Conservation (phyloP, 306 rosid genomes). For the Quercus berberidifolia region DNA sequence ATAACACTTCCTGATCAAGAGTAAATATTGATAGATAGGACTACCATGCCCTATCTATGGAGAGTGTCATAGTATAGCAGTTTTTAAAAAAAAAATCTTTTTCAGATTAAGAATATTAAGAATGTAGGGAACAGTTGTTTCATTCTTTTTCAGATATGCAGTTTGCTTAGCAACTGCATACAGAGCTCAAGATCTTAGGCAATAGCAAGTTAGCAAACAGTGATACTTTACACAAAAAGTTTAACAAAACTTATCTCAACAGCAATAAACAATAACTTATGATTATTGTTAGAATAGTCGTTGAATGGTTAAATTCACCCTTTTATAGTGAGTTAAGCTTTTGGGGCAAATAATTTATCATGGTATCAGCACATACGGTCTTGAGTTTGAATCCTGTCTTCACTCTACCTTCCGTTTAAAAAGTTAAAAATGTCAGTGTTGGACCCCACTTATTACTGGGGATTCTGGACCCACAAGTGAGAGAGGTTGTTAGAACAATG, state of each 20-base stretch:
- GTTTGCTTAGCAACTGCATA: not conserved
- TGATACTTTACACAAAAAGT: not conserved
- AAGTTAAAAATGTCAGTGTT: too few relatives aligned
- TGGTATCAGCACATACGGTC: too few relatives aligned
- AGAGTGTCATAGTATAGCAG: constrained; percentile 1
- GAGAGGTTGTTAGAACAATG: too few relatives aligned
- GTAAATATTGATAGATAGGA: constrained; percentile 3
- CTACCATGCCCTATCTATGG: not conserved
- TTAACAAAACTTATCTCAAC: not conserved
- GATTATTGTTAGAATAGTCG: not conserved
- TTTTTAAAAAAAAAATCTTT: not conserved
- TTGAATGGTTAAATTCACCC: too few relatives aligned
- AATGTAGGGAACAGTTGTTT: not conserved
- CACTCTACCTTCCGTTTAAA: too few relatives aligned
- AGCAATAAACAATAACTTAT: not conserved
- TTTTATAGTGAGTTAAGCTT: too few relatives aligned
- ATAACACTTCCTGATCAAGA: not conserved
- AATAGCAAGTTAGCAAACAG: not conserved
- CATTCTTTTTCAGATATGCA: not conserved
- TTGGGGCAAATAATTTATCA: too few relatives aligned
- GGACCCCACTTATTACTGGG: too few relatives aligned
- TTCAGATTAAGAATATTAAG: not conserved
- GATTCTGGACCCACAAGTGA: too few relatives aligned
- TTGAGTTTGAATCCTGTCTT: too few relatives aligned
- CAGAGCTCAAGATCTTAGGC: not conserved